A percentile compares a stretch with the other conserved stretches of the same genome.
phyloP scores from a whole-genome alignment of 306 rosid species.

The Ceratonia siliqua region DNA sequence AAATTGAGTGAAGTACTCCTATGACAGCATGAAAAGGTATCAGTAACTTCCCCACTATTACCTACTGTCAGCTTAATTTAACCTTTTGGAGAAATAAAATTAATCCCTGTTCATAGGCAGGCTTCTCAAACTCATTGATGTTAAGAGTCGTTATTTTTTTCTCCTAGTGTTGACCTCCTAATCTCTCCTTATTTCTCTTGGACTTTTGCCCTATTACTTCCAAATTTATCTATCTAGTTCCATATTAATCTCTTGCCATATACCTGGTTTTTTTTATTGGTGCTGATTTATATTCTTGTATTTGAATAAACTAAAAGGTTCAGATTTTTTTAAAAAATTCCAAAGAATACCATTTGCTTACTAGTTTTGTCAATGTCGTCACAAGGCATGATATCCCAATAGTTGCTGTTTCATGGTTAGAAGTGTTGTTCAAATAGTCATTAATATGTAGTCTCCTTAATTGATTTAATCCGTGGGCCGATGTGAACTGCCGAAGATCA shows the following conservation, averaged over 20 bases:
- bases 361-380: not conserved
- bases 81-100: not conserved
- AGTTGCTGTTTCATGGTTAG: not conserved
- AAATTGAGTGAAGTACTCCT: not conserved
- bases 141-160: not conserved
- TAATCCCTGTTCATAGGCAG: not conserved
- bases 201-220: not conserved
- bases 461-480: not conserved
- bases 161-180: not conserved
- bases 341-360: not conserved
- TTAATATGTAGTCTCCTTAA: not conserved
- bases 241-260: not conserved
- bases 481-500: not conserved
- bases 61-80: not conserved
- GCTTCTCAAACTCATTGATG: not conserved
- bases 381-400: not conserved
- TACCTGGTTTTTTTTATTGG: not conserved
- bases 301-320: not conserved
- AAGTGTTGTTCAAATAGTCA: not conserved
- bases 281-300: not conserved
- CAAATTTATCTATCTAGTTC: not conserved
- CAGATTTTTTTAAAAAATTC: not conserved
- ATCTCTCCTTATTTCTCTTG: not conserved
- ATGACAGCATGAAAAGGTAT: not conserved
- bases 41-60: not conserved